Evolutionary conservation across 768 basidiomycete genomes (phyloP).

Genomic region (Termitomyces sp.): DNA sequence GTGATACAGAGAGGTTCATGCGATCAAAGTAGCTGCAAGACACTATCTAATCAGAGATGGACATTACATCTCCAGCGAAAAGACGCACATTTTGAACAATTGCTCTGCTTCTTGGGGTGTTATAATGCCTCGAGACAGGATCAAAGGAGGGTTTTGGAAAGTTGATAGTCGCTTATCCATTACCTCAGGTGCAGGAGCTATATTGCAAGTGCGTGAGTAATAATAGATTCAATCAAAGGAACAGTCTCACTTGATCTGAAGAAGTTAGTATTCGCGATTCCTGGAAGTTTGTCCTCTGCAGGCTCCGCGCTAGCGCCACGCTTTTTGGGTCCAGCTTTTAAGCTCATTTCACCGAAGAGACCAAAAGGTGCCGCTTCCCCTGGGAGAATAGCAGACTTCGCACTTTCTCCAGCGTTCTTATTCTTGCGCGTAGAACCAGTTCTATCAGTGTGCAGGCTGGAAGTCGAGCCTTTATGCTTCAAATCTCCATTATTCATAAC

Average conservation of each 20-base stretch:
- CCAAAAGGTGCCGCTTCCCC: slow-evolving; percentile 64
- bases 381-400: slow-evolving; percentile 54
- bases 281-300: slow-evolving; percentile 45
- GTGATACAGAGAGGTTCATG: slow-evolving; percentile 74
- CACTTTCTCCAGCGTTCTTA: slow-evolving; percentile 30
- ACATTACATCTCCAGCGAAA: neutral
- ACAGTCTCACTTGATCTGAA: slow-evolving; percentile 45
- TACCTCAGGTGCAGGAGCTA: slow-evolving; percentile 37
- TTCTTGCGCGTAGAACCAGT: slow-evolving; percentile 27
- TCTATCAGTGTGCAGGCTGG: slow-evolving; percentile 32
- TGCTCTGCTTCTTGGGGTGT: slow-evolving; percentile 62
- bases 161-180: slow-evolving; percentile 31
- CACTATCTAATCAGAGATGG: slow-evolving; percentile 9
- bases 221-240: neutral
- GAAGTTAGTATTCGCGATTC: slow-evolving; percentile 64
- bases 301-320: slow-evolving; percentile 30
- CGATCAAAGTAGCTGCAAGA: slow-evolving; percentile 60
- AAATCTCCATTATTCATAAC: slow-evolving; percentile 14
- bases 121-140: slow-evolving; percentile 60
- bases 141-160: slow-evolving; percentile 53
- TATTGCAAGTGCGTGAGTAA: neutral
- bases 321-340: slow-evolving; percentile 36
- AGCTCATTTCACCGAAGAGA: slow-evolving; percentile 62
- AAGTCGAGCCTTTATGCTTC: slow-evolving; percentile 30
- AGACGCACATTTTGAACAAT: slow-evolving; percentile 62